phyloP scores from a whole-genome alignment of 306 rosid species.

The Heteromeles arbutifolia region DNA sequence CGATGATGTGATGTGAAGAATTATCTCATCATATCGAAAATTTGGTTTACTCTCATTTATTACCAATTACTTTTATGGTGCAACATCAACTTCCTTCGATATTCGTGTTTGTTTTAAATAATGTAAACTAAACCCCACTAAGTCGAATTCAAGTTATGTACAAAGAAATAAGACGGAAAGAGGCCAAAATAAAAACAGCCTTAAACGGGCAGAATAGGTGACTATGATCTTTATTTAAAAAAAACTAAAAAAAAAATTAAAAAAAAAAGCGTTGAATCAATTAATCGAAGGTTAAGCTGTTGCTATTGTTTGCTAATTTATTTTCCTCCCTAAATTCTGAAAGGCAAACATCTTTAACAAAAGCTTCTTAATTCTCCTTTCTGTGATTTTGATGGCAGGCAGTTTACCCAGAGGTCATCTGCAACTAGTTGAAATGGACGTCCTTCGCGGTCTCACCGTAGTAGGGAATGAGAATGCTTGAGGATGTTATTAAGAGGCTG shows the following conservation, averaged over 20 bases:
- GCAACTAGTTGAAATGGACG: not conserved
- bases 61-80: too few relatives aligned
- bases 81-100: not conserved
- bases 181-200: not conserved
- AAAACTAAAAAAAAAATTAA: not conserved
- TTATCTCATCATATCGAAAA: not conserved
- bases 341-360: not conserved
- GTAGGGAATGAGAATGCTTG: constrained; percentile 70
- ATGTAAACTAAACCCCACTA: not conserved
- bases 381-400: not conserved
- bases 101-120: not conserved
- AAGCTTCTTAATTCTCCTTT: not conserved
- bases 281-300: not conserved
- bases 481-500: constrained; percentile 48
- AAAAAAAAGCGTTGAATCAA: not conserved
- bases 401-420: not conserved
- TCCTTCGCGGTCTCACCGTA: constrained; percentile 33
- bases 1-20: not conserved
- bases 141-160: not conserved
- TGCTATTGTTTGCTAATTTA: not conserved
- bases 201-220: not conserved
- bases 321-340: not conserved
- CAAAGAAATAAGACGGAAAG: not conserved
- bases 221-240: not conserved
- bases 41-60: not conserved